A percentile compares a stretch with the other conserved stretches of the same genome.
These are phyloP conservation scores for Podochytrium sp. DNA, from an alignment of 192 early-diverging fungal species.

Conservation along the genomic window DNA sequence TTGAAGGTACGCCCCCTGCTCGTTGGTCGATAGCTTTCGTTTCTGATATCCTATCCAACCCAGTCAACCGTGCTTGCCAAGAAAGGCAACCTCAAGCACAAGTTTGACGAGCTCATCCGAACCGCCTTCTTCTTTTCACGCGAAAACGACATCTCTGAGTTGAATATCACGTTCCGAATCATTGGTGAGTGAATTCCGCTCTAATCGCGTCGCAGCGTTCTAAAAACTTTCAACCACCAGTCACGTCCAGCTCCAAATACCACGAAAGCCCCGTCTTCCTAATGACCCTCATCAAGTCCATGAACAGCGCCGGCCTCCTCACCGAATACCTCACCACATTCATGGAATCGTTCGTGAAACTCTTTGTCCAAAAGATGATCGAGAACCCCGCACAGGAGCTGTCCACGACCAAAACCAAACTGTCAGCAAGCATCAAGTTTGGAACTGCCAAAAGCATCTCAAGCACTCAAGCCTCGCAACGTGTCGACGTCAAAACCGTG, in stretches of 20 bases:
- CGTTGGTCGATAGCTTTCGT: background rate
- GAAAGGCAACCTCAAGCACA: conserved; percentile 22
- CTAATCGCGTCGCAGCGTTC: too few species aligned
- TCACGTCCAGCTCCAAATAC: conserved; percentile 18
- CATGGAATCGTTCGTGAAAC: conserved; percentile 7
- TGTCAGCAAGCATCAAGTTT: conserved; percentile 4
- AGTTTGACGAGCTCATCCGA: conserved; percentile 27
- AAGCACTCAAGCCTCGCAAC: background rate
- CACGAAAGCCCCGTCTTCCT: conserved; percentile 24
- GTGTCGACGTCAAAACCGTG: background rate
- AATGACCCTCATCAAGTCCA: conserved; percentile 3
- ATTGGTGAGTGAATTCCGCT: too few species aligned
- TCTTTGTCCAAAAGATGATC: conserved; percentile 8
- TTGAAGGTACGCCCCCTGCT: background rate
- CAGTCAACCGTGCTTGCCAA: conserved; percentile 1
- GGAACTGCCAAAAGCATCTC: background rate
- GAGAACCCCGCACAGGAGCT: background rate
- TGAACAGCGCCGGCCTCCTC: conserved; percentile 20
- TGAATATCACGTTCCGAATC: conserved; percentile 16
- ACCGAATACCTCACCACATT: conserved; percentile 14
- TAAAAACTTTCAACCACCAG: background rate
- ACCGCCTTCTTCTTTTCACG: conserved; percentile 21
- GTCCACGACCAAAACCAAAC: conserved; percentile 1
- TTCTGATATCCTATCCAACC: background rate
- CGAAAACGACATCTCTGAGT: conserved; percentile 23